Percentiles rank a stretch among this genome's conserved stretches.
These are phyloP conservation scores for Leishmania tarentolae DNA, from an alignment of 208 protist species.

Conservation along the genomic window DNA sequence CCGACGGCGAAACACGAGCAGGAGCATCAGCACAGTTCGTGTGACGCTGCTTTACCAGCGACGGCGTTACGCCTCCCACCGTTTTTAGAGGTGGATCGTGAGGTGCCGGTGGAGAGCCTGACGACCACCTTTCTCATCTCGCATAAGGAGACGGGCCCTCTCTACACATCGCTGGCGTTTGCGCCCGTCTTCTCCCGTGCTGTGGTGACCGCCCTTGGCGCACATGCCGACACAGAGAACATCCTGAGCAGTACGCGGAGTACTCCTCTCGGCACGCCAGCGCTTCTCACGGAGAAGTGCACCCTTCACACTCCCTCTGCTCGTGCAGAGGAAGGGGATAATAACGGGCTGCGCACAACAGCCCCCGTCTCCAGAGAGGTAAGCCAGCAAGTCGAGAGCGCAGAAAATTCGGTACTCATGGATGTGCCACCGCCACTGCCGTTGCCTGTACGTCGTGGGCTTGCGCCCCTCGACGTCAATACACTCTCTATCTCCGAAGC, in stretches of 20 bases:
- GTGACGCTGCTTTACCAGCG: constrained; percentile 3
- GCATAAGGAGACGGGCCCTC: constrained; percentile 61
- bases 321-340: background rate
- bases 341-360: background rate
- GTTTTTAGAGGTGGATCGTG: constrained; percentile 73
- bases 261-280: constrained; percentile 18
- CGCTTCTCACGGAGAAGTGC: constrained; percentile 16
- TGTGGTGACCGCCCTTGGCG: constrained; percentile 30
- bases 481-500: background rate
- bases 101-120: constrained; percentile 65
- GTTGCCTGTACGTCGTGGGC: constrained; percentile 14
- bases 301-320: background rate
- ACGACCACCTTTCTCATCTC: constrained; percentile 70
- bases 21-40: background rate
- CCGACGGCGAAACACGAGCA: background rate
- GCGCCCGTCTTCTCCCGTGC: constrained; percentile 67
- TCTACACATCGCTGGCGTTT: constrained; percentile 79
- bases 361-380: background rate
- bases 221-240: constrained; percentile 53
- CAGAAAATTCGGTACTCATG: too few relatives aligned
- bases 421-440: background rate
- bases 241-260: constrained; percentile 44
- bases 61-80: constrained; percentile 39
- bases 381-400: background rate
- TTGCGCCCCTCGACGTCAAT: constrained; percentile 23